phyloP scores from a whole-genome alignment of 2,329 filamentous ascomycete genomes.

The Phaeomoniella chlamydospora region DNA sequence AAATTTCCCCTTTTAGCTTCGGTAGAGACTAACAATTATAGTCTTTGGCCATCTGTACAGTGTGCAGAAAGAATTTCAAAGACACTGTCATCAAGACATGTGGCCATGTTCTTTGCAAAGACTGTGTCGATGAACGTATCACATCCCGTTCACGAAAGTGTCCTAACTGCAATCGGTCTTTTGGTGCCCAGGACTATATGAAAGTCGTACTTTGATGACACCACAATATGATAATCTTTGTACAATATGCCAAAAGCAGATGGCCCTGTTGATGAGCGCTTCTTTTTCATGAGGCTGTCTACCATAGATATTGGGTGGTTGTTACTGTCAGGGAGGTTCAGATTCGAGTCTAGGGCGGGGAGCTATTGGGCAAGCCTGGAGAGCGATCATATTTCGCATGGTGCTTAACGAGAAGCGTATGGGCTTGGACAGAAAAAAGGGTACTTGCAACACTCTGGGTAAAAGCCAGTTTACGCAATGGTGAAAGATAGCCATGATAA shows the following conservation, averaged over 20 bases:
- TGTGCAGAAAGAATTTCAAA: constrained; percentile 88
- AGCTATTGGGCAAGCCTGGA: too few species aligned
- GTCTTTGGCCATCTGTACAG: constrained; percentile 72
- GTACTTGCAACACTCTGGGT: too few species aligned
- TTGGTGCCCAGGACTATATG: constrained; percentile 86
- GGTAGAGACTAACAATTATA: constrained; percentile 17
- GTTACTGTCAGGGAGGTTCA: too few species aligned
- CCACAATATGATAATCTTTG: neutral
- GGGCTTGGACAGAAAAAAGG: too few species aligned
- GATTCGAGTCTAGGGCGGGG: too few species aligned
- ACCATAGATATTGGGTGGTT: too few species aligned
- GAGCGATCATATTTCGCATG: too few species aligned
- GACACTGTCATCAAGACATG: constrained; percentile 88
- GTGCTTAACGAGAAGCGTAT: too few species aligned
- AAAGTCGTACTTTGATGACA: constrained; percentile 24
- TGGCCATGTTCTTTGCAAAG: constrained; percentile 85
- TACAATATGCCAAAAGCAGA: neutral
- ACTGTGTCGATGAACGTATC: constrained; percentile 80
- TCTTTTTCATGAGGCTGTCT: too few species aligned
- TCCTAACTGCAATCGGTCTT: constrained; percentile 81
- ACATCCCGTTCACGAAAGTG: constrained; percentile 87
- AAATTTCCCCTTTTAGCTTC: constrained; percentile 1
- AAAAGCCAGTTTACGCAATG: too few species aligned
- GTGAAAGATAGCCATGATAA: too few species aligned
- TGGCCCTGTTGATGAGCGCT: too few species aligned